These are phyloP conservation scores for Phytophthora sp. DNA, from an alignment of 352 stramenopile species.

Conservation along the genomic window DNA sequence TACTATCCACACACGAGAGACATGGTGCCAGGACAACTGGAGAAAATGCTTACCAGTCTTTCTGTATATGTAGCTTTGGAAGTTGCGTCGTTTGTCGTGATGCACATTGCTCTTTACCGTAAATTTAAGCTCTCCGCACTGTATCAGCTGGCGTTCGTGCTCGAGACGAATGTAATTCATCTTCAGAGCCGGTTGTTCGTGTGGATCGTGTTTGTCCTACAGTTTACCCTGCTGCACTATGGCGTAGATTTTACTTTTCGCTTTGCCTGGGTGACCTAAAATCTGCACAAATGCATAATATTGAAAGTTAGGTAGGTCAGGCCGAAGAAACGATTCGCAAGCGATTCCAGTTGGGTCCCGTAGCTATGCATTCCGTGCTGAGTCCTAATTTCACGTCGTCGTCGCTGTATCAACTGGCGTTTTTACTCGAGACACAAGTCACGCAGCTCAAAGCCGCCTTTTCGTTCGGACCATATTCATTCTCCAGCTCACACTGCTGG, in stretches of 20 bases:
- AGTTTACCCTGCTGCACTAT: slow-evolving; percentile 26
- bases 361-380: slow-evolving; percentile 2
- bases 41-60: slow-evolving; percentile 10
- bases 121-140: slow-evolving; percentile 28
- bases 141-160: slow-evolving; percentile 27
- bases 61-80: slow-evolving; percentile 18
- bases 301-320: not conserved
- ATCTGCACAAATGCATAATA: too few relatives aligned
- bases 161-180: slow-evolving; percentile 27
- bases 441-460: not conserved
- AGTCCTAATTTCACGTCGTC: slow-evolving; percentile 12
- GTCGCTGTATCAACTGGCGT: slow-evolving; percentile 17
- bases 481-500: not conserved
- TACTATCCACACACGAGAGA: slow-evolving; percentile 27
- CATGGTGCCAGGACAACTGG: slow-evolving; percentile 15
- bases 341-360: too few relatives aligned
- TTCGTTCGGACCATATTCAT: slow-evolving; percentile 7
- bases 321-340: not conserved
- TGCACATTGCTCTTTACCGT: slow-evolving; percentile 19
- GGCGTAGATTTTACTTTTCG: slow-evolving; percentile 22
- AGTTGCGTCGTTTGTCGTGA: slow-evolving; percentile 9
- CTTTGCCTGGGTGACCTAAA: slow-evolving; percentile 8
- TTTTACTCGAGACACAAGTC: slow-evolving; percentile 38
- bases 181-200: slow-evolving; percentile 26
- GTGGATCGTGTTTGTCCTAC: slow-evolving; percentile 29